phyloP scores from a whole-genome alignment of 75 land plant genomes.

The Pseudotsuga menziesii region DNA sequence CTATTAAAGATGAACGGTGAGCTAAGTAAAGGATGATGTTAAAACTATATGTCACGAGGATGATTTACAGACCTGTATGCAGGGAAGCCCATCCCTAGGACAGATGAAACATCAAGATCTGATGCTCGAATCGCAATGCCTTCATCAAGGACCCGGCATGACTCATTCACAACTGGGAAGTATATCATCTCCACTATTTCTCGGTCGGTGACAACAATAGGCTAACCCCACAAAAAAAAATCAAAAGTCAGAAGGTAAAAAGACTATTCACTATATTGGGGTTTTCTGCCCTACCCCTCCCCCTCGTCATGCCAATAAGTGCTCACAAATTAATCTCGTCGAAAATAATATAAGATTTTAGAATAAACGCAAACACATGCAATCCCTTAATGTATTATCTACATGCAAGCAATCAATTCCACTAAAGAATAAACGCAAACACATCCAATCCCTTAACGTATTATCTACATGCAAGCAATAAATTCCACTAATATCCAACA shows the following conservation, averaged over 20 bases:
- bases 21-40: no score
- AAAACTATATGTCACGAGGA: not conserved
- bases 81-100: conserved; percentile 72
- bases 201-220: conserved; percentile 57
- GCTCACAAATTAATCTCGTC: not conserved
- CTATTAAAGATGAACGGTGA: not conserved
- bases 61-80: conserved; percentile 28
- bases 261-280: no score
- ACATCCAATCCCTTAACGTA: no score
- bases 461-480: not conserved
- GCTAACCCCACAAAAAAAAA: conserved; percentile 21
- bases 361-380: no score
- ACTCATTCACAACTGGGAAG: conserved; percentile 86
- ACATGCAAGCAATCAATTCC: not conserved
- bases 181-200: conserved; percentile 90
- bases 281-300: not conserved
- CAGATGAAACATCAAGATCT: conserved; percentile 83
- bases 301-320: not conserved
- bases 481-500: not conserved
- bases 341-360: not conserved
- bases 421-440: not conserved
- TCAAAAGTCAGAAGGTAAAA: not conserved
- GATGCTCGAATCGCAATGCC: conserved; percentile 73
- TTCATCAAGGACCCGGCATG: conserved; percentile 76
- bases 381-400: not conserved